Conservation (phyloP, 2,329 filamentous ascomycete genomes). For the Penicillium palitans region DNA sequence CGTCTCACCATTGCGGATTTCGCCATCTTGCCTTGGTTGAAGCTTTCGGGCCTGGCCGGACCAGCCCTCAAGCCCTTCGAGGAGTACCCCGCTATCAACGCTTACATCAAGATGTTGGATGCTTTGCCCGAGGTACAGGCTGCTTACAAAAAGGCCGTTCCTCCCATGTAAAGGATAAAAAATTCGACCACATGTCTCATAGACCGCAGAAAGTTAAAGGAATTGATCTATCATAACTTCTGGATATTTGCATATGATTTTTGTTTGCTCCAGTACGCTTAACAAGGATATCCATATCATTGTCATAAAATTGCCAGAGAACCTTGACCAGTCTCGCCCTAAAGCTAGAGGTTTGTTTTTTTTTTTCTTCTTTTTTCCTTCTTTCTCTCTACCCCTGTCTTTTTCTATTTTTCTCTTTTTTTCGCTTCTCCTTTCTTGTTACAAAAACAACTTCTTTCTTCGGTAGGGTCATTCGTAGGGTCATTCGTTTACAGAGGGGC, state of each 20-base stretch:
- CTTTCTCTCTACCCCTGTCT: too few species aligned
- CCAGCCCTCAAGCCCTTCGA: conserved; percentile 2
- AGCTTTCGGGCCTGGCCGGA: conserved; percentile 4
- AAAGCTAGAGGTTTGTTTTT: too few species aligned
- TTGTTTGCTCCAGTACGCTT: not conserved
- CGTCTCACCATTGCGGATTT: conserved; percentile 13
- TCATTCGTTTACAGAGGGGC: too few species aligned
- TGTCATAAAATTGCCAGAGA: too few species aligned
- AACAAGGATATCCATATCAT: not conserved
- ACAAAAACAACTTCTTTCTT: too few species aligned
- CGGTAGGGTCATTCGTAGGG: too few species aligned
- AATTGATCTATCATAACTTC: not conserved
- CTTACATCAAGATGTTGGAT: conserved; percentile 1
- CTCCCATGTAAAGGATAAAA: not conserved
- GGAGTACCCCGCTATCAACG: conserved; percentile 4
- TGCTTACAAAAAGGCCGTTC: conserved; percentile 5
- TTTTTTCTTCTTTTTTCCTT: too few species aligned
- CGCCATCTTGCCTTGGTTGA: conserved; percentile 12
- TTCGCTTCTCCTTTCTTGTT: too few species aligned
- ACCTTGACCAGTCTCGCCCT: too few species aligned
- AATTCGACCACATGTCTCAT: not conserved
- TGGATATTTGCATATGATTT: not conserved
- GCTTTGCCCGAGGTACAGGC: conserved; percentile 3
- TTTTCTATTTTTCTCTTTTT: too few species aligned
- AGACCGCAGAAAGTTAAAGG: not conserved